Evolutionary conservation across 2,329 filamentous ascomycete species (phyloP).

Genomic region (Paecilomyces niveus): DNA sequence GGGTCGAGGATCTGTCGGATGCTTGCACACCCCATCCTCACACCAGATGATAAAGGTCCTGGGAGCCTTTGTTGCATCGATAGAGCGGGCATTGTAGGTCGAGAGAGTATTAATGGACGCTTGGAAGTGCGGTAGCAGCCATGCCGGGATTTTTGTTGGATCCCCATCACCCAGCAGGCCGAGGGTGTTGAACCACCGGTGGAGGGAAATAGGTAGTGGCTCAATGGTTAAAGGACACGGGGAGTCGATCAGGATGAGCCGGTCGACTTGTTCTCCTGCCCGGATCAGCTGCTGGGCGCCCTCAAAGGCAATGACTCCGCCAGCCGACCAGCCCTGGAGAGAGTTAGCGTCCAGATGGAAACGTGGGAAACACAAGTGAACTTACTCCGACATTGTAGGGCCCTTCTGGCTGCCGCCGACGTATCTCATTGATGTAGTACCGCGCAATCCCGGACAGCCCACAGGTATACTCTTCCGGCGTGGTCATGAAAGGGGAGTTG

Average conservation of each 20-base stretch:
- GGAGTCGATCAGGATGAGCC: conserved; percentile 52
- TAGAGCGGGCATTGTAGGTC: conserved; percentile 2
- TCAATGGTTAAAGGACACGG: conserved; percentile 57
- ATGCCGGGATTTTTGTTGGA: neutral
- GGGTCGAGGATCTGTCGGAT: conserved; percentile 2
- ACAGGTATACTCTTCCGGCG: conserved; percentile 18
- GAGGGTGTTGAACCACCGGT: conserved; percentile 35
- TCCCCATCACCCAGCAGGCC: neutral
- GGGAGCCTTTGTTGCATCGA: neutral
- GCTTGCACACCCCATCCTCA: conserved; percentile 5
- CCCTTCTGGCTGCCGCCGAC: conserved; percentile 28
- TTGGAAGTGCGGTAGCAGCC: conserved; percentile 13
- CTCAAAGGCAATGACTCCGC: conserved; percentile 60
- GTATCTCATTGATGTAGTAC: conserved; percentile 25
- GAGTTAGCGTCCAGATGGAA: neutral
- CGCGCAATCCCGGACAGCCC: conserved; percentile 14
- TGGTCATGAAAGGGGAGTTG: conserved; percentile 35
- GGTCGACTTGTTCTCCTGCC: conserved; percentile 46
- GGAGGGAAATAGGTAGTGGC: conserved; percentile 42
- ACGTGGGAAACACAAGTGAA: neutral
- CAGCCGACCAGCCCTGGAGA: conserved; percentile 56
- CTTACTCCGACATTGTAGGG: conserved; percentile 50
- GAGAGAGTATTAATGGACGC: conserved; percentile 9
- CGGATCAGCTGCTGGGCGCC: conserved; percentile 52
- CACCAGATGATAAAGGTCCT: neutral